Percentiles rank a stretch among this genome's conserved stretches.
Conservation (phyloP, 2,329 filamentous ascomycete species). For the Trichoderma koningiopsis region DNA sequence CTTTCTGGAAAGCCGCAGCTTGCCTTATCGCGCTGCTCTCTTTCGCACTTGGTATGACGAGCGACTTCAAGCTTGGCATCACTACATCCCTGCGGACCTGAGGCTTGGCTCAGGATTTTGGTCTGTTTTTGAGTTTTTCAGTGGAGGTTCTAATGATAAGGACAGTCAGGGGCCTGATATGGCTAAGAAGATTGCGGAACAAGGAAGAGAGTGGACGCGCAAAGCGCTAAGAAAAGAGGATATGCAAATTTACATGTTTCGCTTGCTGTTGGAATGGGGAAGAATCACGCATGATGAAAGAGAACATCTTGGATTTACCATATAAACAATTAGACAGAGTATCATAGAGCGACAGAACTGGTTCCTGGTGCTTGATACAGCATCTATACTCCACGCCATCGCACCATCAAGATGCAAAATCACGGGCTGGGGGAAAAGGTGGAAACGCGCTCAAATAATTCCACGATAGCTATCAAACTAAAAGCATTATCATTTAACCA, state of each 20-base stretch:
- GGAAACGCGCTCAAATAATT: neutral
- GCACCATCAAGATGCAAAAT: neutral
- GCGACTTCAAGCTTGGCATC: slow-evolving; percentile 61
- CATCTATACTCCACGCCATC: neutral
- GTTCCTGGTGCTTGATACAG: neutral
- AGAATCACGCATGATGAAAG: slow-evolving; percentile 60
- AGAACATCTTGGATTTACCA: slow-evolving; percentile 39
- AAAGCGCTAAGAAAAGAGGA: slow-evolving; percentile 65
- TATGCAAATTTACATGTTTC: slow-evolving; percentile 75
- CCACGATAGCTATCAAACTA: neutral
- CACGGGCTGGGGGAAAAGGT: neutral
- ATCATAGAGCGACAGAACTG: neutral
- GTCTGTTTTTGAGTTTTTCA: slow-evolving; percentile 47
- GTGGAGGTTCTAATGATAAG: neutral
- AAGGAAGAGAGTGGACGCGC: slow-evolving; percentile 56
- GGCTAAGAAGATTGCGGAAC: slow-evolving; percentile 35
- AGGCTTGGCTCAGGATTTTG: slow-evolving; percentile 59
- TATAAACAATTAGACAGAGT: neutral
- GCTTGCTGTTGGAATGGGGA: slow-evolving; percentile 71
- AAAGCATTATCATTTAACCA: neutral
- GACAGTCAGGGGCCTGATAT: slow-evolving; percentile 24
- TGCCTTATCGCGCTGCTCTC: slow-evolving; percentile 65
- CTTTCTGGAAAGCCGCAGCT: slow-evolving; percentile 63
- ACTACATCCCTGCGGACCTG: slow-evolving; percentile 64
- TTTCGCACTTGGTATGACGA: slow-evolving; percentile 68